Percentiles rank a stretch among this genome's conserved stretches.
These are phyloP conservation scores for Eucalyptus grandis DNA, from an alignment of 345 rosid species.

Conservation along the genomic window DNA sequence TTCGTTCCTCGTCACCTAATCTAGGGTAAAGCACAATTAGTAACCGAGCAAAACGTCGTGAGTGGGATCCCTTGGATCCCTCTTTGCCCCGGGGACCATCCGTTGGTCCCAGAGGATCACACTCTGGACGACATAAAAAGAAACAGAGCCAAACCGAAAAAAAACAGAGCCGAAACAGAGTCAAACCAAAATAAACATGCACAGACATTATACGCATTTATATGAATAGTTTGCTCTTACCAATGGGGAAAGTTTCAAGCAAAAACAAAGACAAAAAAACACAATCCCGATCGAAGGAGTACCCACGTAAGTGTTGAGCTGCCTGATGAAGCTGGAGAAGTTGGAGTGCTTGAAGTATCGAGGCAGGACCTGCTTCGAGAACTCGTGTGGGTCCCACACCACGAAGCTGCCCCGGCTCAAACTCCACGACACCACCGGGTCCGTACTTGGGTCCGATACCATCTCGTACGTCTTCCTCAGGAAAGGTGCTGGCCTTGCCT, in stretches of 20 bases:
- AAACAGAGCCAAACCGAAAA: background rate
- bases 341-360: conserved; percentile 61
- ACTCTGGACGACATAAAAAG: background rate
- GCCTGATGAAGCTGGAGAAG: conserved; percentile 63
- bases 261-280: background rate
- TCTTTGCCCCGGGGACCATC: background rate
- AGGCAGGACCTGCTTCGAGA: conserved; percentile 34
- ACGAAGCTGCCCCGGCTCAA: conserved; percentile 26
- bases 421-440: conserved; percentile 9
- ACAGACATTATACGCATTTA: background rate
- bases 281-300: background rate
- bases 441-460: background rate
- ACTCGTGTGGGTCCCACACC: conserved; percentile 33
- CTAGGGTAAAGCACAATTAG: background rate
- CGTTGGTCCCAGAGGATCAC: background rate
- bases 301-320: conserved; percentile 55
- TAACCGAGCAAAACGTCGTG: background rate
- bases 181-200: background rate
- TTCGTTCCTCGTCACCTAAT: background rate
- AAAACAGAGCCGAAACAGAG: background rate
- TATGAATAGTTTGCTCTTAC: background rate
- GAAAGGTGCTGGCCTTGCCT: background rate
- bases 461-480: background rate
- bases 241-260: background rate
- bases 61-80: background rate